Percentiles rank a stretch among this genome's conserved stretches.
Evolutionary conservation across 192 early-diverging fungal genomes (phyloP).

Genomic region (Dispira parvispora): DNA sequence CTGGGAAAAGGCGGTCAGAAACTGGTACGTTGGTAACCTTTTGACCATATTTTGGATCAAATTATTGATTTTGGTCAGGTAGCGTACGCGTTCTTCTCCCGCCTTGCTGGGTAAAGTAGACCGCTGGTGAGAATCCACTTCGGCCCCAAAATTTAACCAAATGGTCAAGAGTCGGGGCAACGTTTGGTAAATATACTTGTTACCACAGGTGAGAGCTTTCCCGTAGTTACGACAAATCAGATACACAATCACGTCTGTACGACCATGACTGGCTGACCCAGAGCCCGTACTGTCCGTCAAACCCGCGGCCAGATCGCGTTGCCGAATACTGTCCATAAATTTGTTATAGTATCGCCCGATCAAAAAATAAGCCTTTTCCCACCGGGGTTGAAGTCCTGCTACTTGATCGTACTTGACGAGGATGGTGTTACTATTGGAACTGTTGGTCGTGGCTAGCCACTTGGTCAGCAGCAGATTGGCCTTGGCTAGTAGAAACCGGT

Average conservation of each 20-base stretch:
- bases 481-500: neutral
- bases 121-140: constrained; percentile 16
- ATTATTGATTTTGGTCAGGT: constrained; percentile 31
- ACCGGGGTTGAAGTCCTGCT: constrained; percentile 18
- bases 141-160: constrained; percentile 60
- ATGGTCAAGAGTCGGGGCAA: constrained; percentile 69
- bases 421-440: constrained; percentile 2
- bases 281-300: neutral
- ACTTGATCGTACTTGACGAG: constrained; percentile 1
- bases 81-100: constrained; percentile 16
- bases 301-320: neutral
- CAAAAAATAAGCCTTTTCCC: constrained; percentile 50
- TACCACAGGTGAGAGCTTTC: constrained; percentile 43
- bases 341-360: constrained; percentile 46
- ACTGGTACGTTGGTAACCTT: constrained; percentile 46
- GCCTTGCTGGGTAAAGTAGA: constrained; percentile 18
- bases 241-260: constrained; percentile 11
- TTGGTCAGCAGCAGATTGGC: constrained; percentile 10
- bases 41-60: constrained; percentile 33
- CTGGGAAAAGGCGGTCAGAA: constrained; percentile 69
- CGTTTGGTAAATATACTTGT: constrained; percentile 68
- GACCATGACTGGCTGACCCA: constrained; percentile 12
- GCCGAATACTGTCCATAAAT: constrained; percentile 18
- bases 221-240: constrained; percentile 13
- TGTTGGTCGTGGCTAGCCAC: constrained; percentile 7